Percentiles rank a stretch among this genome's conserved stretches.
phyloP scores from a whole-genome alignment of 2,329 filamentous ascomycete genomes.

The Talaromyces sp. region DNA sequence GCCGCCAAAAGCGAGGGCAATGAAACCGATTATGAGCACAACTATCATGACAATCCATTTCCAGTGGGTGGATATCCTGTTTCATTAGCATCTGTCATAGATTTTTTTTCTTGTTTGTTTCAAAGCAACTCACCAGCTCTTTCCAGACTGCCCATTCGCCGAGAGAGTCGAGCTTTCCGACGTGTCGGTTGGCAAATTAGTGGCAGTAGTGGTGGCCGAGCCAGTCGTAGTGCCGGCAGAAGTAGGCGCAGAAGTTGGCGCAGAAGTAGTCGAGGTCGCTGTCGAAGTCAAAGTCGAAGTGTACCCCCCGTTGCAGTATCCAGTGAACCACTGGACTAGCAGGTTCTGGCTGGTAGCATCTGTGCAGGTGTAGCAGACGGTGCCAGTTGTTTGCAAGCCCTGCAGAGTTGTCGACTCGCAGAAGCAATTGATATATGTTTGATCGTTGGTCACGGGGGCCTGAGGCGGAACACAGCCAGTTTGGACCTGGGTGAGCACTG shows the following conservation, averaged over 20 bases:
- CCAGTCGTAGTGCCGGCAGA: not conserved
- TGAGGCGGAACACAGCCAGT: conserved; percentile 63
- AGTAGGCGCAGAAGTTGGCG: not conserved
- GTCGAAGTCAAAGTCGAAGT: conserved; percentile 26
- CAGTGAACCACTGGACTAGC: conserved; percentile 67
- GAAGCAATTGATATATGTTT: conserved; percentile 65
- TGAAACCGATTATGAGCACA: conserved; percentile 65
- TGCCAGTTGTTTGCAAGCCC: conserved; percentile 52
- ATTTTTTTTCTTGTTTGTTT: not conserved
- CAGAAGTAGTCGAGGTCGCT: conserved; percentile 15
- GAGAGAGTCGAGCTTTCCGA: not conserved
- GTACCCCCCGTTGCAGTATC: conserved; percentile 51
- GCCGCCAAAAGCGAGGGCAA: conserved; percentile 61
- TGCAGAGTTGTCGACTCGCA: conserved; percentile 61
- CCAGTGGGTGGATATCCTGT: conserved; percentile 66
- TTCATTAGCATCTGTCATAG: not conserved
- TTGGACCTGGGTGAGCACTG: conserved; percentile 64
- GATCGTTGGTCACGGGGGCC: conserved; percentile 44
- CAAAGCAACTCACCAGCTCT: conserved; percentile 8
- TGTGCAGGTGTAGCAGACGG: conserved; percentile 61
- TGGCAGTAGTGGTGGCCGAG: not conserved
- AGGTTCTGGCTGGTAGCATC: conserved; percentile 49
- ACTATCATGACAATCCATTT: conserved; percentile 80
- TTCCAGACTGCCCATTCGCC: not conserved
- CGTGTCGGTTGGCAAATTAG: not conserved